phyloP scores from a whole-genome alignment of 371 early-diverging fungal genomes.

The Actinomortierella ambigua region DNA sequence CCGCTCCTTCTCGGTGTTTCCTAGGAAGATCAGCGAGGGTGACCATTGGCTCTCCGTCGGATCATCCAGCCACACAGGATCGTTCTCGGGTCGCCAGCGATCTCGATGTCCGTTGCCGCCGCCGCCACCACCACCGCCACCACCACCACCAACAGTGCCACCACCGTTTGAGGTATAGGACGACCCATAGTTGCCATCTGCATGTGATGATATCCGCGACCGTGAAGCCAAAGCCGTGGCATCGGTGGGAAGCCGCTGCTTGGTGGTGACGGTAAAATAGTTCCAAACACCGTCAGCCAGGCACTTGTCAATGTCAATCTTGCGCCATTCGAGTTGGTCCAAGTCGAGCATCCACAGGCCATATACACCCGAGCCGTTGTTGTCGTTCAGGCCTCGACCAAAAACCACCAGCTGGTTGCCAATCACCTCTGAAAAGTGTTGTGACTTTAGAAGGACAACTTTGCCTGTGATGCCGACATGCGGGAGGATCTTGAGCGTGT shows the following conservation, averaged over 20 bases:
- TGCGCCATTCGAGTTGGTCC: slow-evolving; percentile 64
- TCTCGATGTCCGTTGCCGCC: slow-evolving; percentile 8
- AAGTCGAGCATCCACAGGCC: slow-evolving; percentile 72
- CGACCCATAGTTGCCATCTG: slow-evolving; percentile 3
- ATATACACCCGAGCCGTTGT: slow-evolving; percentile 45
- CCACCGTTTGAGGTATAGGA: slow-evolving; percentile 6
- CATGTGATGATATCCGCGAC: no score
- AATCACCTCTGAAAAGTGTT: slow-evolving; percentile 69
- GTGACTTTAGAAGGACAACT: slow-evolving; percentile 64
- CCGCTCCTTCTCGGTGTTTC: slow-evolving; percentile 59
- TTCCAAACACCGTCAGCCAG: slow-evolving; percentile 68
- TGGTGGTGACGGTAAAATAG: slow-evolving; percentile 58
- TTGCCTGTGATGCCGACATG: slow-evolving; percentile 49
- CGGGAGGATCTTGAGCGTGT: slow-evolving; percentile 40
- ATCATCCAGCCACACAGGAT: not conserved
- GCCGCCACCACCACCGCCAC: slow-evolving; percentile 1
- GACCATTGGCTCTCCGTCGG: slow-evolving; percentile 12
- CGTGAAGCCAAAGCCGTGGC: no score
- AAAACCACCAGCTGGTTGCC: slow-evolving; percentile 67
- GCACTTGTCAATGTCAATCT: slow-evolving; percentile 58
- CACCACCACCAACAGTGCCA: not conserved
- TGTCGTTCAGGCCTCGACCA: slow-evolving; percentile 54
- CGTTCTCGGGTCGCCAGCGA: slow-evolving; percentile 7
- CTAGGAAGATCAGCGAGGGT: slow-evolving; percentile 53
- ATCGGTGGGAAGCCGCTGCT: slow-evolving; percentile 29